Conservation (phyloP, 768 basidiomycete species). For the Cubamyces sp. region DNA sequence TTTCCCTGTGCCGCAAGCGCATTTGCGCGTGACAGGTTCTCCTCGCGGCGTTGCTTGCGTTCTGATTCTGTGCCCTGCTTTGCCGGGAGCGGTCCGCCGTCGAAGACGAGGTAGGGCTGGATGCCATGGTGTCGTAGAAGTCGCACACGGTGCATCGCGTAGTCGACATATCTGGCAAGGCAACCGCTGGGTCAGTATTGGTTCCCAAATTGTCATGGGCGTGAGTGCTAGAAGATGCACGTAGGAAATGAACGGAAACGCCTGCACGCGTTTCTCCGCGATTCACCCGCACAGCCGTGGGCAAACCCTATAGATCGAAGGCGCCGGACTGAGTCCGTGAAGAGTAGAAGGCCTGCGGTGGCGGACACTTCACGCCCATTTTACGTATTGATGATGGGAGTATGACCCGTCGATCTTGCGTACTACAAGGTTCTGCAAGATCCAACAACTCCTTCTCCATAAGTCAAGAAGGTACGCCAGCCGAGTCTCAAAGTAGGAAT, state of each 20-base stretch:
- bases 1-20: slow-evolving; percentile 78
- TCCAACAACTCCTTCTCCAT: slow-evolving; percentile 12
- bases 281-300: slow-evolving; percentile 11
- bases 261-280: slow-evolving; percentile 15
- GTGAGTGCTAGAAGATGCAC: background rate
- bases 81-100: slow-evolving; percentile 93
- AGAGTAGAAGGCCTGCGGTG: slow-evolving; percentile 12
- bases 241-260: slow-evolving; percentile 1
- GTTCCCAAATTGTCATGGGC: slow-evolving; percentile 1
- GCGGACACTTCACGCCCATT: slow-evolving; percentile 12
- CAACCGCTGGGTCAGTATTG: slow-evolving; percentile 7
- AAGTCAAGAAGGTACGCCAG: slow-evolving; percentile 25
- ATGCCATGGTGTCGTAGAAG: slow-evolving; percentile 85
- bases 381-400: slow-evolving; percentile 26
- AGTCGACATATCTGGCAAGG: slow-evolving; percentile 84
- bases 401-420: slow-evolving; percentile 19
- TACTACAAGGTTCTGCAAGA: slow-evolving; percentile 16
- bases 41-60: slow-evolving; percentile 74
- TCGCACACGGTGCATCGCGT: slow-evolving; percentile 90
- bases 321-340: slow-evolving; percentile 14
- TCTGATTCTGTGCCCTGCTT: slow-evolving; percentile 89
- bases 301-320: slow-evolving; percentile 10
- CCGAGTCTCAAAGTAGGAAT: slow-evolving; percentile 14
- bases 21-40: slow-evolving; percentile 75
- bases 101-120: slow-evolving; percentile 91